These are phyloP conservation scores for Camptophora hylomeconis DNA, from an alignment of 2,329 filamentous ascomycete genomes.

Conservation along the genomic window DNA sequence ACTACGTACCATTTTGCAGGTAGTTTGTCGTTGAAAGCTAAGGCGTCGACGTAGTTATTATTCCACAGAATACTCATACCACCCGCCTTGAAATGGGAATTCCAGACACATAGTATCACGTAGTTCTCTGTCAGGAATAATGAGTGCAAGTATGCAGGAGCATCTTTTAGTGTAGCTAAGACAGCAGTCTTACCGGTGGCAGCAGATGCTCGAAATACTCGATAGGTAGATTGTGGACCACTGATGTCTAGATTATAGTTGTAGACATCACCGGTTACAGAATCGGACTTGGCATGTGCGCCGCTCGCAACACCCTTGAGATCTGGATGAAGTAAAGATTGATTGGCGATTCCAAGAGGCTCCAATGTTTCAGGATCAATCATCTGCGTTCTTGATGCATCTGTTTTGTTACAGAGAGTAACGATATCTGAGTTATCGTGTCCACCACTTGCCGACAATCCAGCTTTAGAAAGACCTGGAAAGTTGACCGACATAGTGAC, in stretches of 20 bases:
- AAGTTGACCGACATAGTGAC: slow-evolving; percentile 55
- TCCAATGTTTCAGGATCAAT: slow-evolving; percentile 61
- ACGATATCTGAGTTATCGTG: slow-evolving; percentile 23
- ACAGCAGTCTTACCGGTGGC: slow-evolving; percentile 54
- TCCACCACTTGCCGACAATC: slow-evolving; percentile 10
- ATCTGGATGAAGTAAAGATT: slow-evolving; percentile 51
- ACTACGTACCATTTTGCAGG: slow-evolving; percentile 61
- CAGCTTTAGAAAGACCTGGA: slow-evolving; percentile 37
- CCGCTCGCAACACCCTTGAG: slow-evolving; percentile 55
- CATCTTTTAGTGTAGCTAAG: slow-evolving; percentile 49
- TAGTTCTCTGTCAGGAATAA: slow-evolving; percentile 60
- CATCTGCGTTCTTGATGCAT: slow-evolving; percentile 43
- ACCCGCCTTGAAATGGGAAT: slow-evolving; percentile 43
- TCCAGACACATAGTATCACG: slow-evolving; percentile 61
- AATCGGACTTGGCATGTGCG: slow-evolving; percentile 61
- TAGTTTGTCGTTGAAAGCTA: slow-evolving; percentile 47
- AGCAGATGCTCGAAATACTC: slow-evolving; percentile 54
- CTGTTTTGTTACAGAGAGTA: slow-evolving; percentile 47
- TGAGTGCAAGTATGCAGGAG: slow-evolving; percentile 68
- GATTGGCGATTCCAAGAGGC: slow-evolving; percentile 50
- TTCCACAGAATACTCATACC: slow-evolving; percentile 52
- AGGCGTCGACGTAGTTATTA: slow-evolving; percentile 54
- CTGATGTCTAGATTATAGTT: slow-evolving; percentile 65
- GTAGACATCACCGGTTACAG: slow-evolving; percentile 59
- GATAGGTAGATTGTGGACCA: slow-evolving; percentile 47